Evolutionary conservation across 2,329 filamentous ascomycete species (phyloP), one percentile per base, ranked within the genome.

Genomic region (Orbilia ellipsospora): DNA sequence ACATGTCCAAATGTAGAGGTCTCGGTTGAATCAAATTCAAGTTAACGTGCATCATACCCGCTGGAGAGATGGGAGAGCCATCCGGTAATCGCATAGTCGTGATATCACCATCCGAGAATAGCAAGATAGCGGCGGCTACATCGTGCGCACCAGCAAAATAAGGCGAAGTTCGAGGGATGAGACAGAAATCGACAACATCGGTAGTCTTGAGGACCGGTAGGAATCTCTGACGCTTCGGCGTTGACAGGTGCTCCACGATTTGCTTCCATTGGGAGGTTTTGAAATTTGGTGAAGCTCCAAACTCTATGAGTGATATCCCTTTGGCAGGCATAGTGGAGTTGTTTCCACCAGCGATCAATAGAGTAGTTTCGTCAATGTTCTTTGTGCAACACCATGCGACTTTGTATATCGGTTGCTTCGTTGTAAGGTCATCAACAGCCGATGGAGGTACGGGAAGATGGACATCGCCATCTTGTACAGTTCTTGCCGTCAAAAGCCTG

Each of bases 371-470:
- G 80, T 99, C 95, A 0, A 93, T 91, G 80, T 98, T 96, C 73
- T 90, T 42, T 81, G 97, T 97, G 69, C 92, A 94, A 83, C 95
- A 99, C 95, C 95, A 99, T 0, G 90, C 87, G 67, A 98, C 89
- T 77, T 89, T 90, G 75, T 88, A 88, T 74, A 94, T 91, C 0
- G 93, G 92, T 66, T 92, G 90, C 76, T 91, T 90, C 13, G 90
- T 83, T 15, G 86, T 85, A 50, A 89, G 84, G 0, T 85, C 85
- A 0, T 85, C 85, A 80, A 82, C 13, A 85, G 81, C 0, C 86
- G 85, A 1, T 90, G 89, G 77, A 90, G 87, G 78, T 28, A 66
- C 59, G 6, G 78, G 78, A 8, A 79, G 66, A 54, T 97, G 88
- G 65, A 98, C 85, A 79, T 92, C 88, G 2, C 87, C 88, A 68